These are phyloP conservation scores for Pleurotus salmoneostramineus DNA, from an alignment of 768 basidiomycete genomes.

Conservation along the genomic window DNA sequence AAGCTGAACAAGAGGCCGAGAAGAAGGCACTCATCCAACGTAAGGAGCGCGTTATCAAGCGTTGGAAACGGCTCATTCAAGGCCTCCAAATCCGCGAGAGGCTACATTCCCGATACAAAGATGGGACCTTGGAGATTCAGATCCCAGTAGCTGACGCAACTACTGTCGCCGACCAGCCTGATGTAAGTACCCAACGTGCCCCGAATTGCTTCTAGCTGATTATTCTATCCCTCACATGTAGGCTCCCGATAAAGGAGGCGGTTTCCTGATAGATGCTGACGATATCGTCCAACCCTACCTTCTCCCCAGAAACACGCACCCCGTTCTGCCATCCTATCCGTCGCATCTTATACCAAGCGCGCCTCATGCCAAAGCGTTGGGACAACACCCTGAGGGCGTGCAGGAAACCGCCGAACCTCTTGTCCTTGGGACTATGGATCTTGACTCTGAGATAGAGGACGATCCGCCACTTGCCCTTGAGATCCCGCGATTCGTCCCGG, in stretches of 20 bases:
- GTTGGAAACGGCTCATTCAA: conserved; percentile 85
- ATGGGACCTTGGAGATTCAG: conserved; percentile 14
- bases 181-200: neutral
- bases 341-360: conserved; percentile 1
- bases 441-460: conserved; percentile 26
- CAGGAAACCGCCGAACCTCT: conserved; percentile 15
- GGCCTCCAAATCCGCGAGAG: conserved; percentile 85
- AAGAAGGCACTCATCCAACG: conserved; percentile 74
- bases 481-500: conserved; percentile 27
- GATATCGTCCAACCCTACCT: conserved; percentile 71
- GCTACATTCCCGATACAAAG: conserved; percentile 73
- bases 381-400: conserved; percentile 12
- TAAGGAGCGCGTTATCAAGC: conserved; percentile 77
- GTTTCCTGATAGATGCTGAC: conserved; percentile 68
- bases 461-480: conserved; percentile 11
- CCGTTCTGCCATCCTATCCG: conserved; percentile 18
- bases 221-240: neutral
- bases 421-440: conserved; percentile 29
- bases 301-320: conserved; percentile 56
- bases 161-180: neutral
- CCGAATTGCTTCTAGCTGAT: neutral
- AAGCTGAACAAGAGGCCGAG: conserved; percentile 71
- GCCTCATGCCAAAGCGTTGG: conserved; percentile 8
- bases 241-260: conserved; percentile 27
- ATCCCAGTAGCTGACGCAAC: conserved; percentile 8